A percentile compares a stretch with the other conserved stretches of the same genome.
Conservation (phyloP, 768 basidiomycete genomes). For the Termitomyces sp. region DNA sequence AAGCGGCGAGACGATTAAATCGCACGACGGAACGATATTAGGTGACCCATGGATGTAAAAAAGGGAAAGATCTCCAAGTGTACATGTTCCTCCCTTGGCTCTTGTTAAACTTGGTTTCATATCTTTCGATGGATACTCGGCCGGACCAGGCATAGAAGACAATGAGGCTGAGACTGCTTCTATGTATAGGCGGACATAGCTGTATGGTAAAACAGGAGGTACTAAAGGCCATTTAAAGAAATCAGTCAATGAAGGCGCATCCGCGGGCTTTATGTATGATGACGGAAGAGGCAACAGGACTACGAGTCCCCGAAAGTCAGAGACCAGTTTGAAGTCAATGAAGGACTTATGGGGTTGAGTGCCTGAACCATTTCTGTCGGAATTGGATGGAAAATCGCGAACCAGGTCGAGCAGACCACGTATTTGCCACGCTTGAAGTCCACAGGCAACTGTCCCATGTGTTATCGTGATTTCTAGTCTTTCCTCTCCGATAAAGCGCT, state of each 20-base stretch:
- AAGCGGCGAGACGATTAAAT: constrained; percentile 50
- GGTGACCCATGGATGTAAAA: constrained; percentile 39
- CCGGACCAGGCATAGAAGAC: constrained; percentile 14
- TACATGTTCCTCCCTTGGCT: background rate
- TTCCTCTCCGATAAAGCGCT: constrained; percentile 18
- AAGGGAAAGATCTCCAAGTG: constrained; percentile 43
- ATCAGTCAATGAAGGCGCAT: constrained; percentile 11
- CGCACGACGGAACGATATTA: constrained; percentile 6
- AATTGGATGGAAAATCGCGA: constrained; percentile 24
- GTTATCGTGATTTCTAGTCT: constrained; percentile 34
- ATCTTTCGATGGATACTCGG: background rate
- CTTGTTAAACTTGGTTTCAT: background rate
- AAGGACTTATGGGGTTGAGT: background rate
- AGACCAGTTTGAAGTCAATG: background rate
- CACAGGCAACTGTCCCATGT: constrained; percentile 49
- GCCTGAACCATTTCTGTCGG: background rate
- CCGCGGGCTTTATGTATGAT: constrained; percentile 8
- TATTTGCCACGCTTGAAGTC: constrained; percentile 52
- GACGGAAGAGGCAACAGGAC: constrained; percentile 42
- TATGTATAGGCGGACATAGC: constrained; percentile 50
- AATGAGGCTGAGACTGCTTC: constrained; percentile 31
- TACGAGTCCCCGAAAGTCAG: constrained; percentile 33
- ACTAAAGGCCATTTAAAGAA: constrained; percentile 60
- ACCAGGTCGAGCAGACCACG: constrained; percentile 38
- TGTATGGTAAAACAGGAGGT: constrained; percentile 42